A percentile compares a stretch with the other conserved stretches of the same genome.
Evolutionary conservation across 2,329 filamentous ascomycete genomes (phyloP).

Genomic region (Aaosphaeria arxii): DNA sequence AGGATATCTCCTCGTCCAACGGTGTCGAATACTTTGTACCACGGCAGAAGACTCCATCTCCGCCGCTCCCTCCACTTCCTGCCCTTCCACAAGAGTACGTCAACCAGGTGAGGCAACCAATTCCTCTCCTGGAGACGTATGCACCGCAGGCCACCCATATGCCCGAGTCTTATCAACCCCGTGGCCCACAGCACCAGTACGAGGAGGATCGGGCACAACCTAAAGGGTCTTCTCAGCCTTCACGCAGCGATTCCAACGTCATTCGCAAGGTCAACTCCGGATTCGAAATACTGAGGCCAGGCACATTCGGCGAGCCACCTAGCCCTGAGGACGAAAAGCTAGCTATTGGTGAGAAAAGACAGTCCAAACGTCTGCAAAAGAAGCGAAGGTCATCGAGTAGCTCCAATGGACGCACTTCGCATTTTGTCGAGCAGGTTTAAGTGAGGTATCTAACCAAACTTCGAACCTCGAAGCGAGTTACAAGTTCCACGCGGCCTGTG

Average conservation of each 20-base stretch:
- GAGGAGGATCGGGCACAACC: not conserved
- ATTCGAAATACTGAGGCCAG: conserved; percentile 39
- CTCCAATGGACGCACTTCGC: conserved; percentile 24
- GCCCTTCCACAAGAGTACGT: conserved; percentile 13
- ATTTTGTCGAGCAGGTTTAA: conserved; percentile 37
- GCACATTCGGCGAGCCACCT: conserved; percentile 32
- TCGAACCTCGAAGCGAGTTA: too few relatives aligned
- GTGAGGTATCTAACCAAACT: not conserved
- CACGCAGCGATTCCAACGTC: conserved; percentile 29
- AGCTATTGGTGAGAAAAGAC: conserved; percentile 27
- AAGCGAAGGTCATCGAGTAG: conserved; percentile 33
- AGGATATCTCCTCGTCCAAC: conserved; percentile 22
- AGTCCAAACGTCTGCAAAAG: conserved; percentile 43
- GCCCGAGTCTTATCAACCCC: conserved; percentile 35
- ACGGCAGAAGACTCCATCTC: conserved; percentile 33
- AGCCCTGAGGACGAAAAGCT: conserved; percentile 22
- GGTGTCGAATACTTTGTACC: conserved; percentile 38
- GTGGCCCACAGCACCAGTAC: conserved; percentile 35
- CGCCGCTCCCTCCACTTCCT: conserved; percentile 21
- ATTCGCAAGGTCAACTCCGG: conserved; percentile 42
- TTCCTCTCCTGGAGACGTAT: conserved; percentile 37
- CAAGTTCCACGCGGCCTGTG: too few relatives aligned
- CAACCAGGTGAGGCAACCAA: conserved; percentile 27
- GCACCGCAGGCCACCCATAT: conserved; percentile 28
- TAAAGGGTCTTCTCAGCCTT: conserved; percentile 15